These are phyloP conservation scores for Solanum microdontum DNA, from an alignment of 257 asterid species.

Conservation along the genomic window DNA sequence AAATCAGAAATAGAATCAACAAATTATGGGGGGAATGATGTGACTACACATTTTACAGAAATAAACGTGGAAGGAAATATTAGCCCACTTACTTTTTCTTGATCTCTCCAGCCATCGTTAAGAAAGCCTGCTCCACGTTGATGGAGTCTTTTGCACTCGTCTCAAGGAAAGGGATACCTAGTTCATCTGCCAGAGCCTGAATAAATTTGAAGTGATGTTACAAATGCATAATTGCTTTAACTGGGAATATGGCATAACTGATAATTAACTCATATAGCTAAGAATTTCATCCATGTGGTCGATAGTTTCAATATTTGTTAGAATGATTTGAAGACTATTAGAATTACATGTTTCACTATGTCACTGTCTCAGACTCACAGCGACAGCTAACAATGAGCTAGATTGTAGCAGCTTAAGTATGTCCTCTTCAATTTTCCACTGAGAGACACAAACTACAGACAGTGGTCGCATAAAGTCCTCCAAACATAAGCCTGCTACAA, in stretches of 20 bases:
- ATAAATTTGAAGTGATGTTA: background rate
- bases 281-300: background rate
- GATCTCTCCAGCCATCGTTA: slow-evolving; percentile 93
- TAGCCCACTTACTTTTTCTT: slow-evolving; percentile 63
- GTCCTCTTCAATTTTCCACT: background rate
- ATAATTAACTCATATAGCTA: background rate
- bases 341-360: background rate
- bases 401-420: background rate
- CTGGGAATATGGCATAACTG: background rate
- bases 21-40: background rate
- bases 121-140: slow-evolving; percentile 97
- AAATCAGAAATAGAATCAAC: background rate
- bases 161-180: slow-evolving; percentile 95
- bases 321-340: background rate
- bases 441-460: background rate
- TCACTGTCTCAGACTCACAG: background rate
- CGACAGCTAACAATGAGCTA: background rate
- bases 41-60: background rate
- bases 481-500: background rate
- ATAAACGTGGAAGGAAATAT: background rate
- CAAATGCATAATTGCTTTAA: background rate
- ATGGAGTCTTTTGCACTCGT: slow-evolving; percentile 93
- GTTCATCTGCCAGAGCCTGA: slow-evolving; percentile 92
- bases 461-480: background rate
- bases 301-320: background rate